phyloP scores from a whole-genome alignment of 73 alveolate species.

The Tetrahymena elliotti region DNA sequence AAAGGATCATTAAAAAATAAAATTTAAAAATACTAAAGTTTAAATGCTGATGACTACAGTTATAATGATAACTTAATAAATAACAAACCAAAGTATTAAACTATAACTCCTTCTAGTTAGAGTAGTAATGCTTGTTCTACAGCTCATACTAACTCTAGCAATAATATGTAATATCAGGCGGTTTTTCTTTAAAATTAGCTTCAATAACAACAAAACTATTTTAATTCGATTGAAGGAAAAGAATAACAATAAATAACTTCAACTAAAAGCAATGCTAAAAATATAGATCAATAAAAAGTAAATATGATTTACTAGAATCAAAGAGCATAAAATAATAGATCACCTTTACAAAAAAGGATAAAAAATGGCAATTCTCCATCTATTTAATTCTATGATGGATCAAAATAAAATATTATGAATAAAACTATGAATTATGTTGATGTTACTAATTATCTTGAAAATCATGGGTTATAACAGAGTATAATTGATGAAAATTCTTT shows the following conservation, averaged over 20 bases:
- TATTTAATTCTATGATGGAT: not conserved
- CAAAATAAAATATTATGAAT: not conserved
- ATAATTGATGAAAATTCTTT: not conserved
- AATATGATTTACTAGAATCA: not conserved
- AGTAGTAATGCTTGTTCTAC: not conserved
- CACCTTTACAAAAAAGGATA: not conserved
- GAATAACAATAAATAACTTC: not conserved
- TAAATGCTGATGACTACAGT: not conserved
- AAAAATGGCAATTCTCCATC: not conserved
- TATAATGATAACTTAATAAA: not conserved
- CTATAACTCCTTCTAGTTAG: not conserved
- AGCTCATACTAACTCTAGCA: not conserved
- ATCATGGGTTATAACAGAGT: not conserved
- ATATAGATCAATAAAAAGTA: not conserved
- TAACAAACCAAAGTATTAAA: not conserved
- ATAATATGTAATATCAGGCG: not conserved
- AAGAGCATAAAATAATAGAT: not conserved
- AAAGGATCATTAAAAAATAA: not conserved
- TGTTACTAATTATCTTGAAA: not conserved
- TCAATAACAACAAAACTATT: not conserved
- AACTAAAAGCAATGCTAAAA: not conserved
- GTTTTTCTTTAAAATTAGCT: not conserved
- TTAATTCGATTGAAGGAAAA: not conserved
- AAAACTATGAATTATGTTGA: not conserved
- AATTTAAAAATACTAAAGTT: not conserved